phyloP scores from a whole-genome alignment of 768 basidiomycete species.

The Flagelloscypha sp. region DNA sequence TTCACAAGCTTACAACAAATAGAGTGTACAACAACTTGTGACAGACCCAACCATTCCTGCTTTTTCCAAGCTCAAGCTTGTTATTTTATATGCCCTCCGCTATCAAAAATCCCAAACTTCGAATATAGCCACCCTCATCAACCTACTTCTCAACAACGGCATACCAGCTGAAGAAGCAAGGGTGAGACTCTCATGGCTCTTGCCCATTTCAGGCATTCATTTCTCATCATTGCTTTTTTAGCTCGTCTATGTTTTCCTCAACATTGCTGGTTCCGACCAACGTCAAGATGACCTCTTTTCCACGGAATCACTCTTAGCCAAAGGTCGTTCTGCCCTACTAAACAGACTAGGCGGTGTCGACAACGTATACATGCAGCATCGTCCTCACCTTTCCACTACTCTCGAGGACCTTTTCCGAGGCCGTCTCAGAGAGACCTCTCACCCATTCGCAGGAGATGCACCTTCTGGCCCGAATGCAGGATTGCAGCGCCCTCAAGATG shows the following conservation, averaged over 20 bases:
- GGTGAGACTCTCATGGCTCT: slow-evolving; percentile 29
- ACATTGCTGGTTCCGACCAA: slow-evolving; percentile 91
- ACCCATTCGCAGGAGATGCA: slow-evolving; percentile 77
- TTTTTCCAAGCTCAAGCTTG: slow-evolving; percentile 81
- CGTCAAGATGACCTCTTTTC: slow-evolving; percentile 97
- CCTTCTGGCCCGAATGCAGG: slow-evolving; percentile 58
- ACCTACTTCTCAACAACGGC: slow-evolving; percentile 66
- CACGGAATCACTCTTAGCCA: slow-evolving; percentile 88
- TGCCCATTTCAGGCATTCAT: slow-evolving; percentile 7
- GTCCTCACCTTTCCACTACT: slow-evolving; percentile 87
- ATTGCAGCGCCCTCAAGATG: slow-evolving; percentile 84
- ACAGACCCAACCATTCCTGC: slow-evolving; percentile 57
- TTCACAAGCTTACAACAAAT: slow-evolving; percentile 1
- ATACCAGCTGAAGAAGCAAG: slow-evolving; percentile 69
- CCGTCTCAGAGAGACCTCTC: slow-evolving; percentile 75
- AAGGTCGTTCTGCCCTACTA: slow-evolving; percentile 72
- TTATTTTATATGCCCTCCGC: slow-evolving; percentile 86
- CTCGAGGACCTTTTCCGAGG: slow-evolving; percentile 85
- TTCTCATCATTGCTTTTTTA: slow-evolving; percentile 24
- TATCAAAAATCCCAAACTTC: slow-evolving; percentile 85
- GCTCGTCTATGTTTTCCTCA: slow-evolving; percentile 90
- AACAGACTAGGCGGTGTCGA: slow-evolving; percentile 60
- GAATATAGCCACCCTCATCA: slow-evolving; percentile 76
- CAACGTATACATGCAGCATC: slow-evolving; percentile 97
- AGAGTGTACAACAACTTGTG: slow-evolving; percentile 81